Evolutionary conservation across 1,139 yeast species (phyloP).

Genomic region (Zhuliangozyma parablackwelliae): DNA sequence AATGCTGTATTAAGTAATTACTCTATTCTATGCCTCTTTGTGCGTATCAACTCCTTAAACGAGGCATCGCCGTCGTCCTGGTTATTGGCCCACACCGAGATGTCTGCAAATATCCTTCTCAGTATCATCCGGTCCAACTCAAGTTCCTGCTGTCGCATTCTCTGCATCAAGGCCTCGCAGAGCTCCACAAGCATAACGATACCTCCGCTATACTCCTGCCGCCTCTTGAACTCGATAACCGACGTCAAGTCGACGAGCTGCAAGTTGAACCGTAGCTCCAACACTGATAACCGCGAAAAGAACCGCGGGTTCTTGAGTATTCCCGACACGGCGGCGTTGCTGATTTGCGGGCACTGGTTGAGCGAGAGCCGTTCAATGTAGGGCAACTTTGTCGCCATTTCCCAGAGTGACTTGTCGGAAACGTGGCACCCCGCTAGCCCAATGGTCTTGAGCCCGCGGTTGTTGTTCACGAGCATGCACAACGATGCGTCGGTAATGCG

Average conservation of each 20-base stretch:
- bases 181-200: slow-evolving; percentile 66
- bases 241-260: slow-evolving; percentile 59
- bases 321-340: slow-evolving; percentile 64
- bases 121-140: slow-evolving; percentile 55
- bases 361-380: slow-evolving; percentile 60
- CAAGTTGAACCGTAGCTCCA: slow-evolving; percentile 67
- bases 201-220: slow-evolving; percentile 45
- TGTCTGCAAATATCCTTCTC: slow-evolving; percentile 48
- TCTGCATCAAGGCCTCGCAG: slow-evolving; percentile 61
- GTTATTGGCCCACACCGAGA: slow-evolving; percentile 55
- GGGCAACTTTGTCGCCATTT: slow-evolving; percentile 58
- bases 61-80: slow-evolving; percentile 38
- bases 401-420: slow-evolving; percentile 77
- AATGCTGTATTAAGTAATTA: background rate
- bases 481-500: slow-evolving; percentile 70
- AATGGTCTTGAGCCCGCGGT: slow-evolving; percentile 57
- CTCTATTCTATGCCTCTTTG: slow-evolving; percentile 5
- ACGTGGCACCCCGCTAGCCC: slow-evolving; percentile 89
- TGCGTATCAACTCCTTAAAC: slow-evolving; percentile 13
- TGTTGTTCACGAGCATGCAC: slow-evolving; percentile 50
- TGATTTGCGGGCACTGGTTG: slow-evolving; percentile 66
- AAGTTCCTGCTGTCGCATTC: slow-evolving; percentile 60
- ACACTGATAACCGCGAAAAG: slow-evolving; percentile 61
- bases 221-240: slow-evolving; percentile 62
- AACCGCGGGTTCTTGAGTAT: slow-evolving; percentile 35